Evolutionary conservation across 805 yeast genomes (phyloP), one percentile per base, ranked within the genome.

Genomic region (Cyberlindnera mrakii): DNA sequence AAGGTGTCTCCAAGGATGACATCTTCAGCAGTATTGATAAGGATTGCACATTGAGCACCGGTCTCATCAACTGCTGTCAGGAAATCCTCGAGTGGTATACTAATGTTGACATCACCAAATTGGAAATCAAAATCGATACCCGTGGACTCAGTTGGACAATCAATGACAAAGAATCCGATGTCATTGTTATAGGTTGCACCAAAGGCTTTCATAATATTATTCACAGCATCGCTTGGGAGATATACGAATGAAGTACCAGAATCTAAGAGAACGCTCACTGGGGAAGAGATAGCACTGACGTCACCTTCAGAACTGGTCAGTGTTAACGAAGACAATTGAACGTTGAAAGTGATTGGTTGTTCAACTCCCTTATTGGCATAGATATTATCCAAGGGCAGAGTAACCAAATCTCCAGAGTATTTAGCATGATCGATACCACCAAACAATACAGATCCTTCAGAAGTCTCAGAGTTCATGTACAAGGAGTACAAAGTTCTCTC

Each of bases 1-100:
- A 84, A 75, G 37, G 75, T 72, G 56, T 82, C 89, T 10, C 93
- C 93, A 31, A 85, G 65, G 43, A 80, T 69, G n/a, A 65, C 60
- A 46, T 23, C 27, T 8, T 23, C 27, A 44, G 48, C 43, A 33
- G 60, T 55, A 23, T 45, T 47, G 15, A 45, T 31, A 20, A 39
- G 13, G 27, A 42, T 16, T 8, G 45, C 46, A 44, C 43, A 40
- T 9, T 10, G 14, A 9, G 11, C 10, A 30, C 17, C 16, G 6
- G 31, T 6, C 6, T 18, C 30, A 16, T 44, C 44, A 15, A 23
- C 30, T 13, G 41, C 20, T 3, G 17, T 6, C 6, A 44, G 29
- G 5, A 27, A 14, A 20, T 37, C 37, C 6, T 37, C 44, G n/a
- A 44, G n/a, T 30, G 47, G 44, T 14, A 40, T 33, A 8, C 16